Base-by-base conservation (phyloP, 2,329 filamentous ascomycete genomes). In the Aspergillus alliaceus region DNA sequence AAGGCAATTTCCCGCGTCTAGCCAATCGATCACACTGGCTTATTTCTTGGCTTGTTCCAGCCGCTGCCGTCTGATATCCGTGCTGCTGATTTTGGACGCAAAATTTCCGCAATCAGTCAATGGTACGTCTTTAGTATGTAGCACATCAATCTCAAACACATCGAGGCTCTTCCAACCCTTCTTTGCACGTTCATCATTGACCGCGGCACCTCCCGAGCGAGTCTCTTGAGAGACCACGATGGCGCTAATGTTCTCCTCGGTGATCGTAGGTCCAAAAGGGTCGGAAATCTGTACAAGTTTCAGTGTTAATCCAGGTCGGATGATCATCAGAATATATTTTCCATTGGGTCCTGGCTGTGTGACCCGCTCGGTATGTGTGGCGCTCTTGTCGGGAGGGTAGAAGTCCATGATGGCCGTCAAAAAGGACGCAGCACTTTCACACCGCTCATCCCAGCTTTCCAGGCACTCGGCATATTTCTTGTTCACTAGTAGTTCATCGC, bases 161-260 rank as follows among this genome's bases (percentile, higher is more conserved):
- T 91, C 86, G 37, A 99, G 79, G 24, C 80, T 74, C 34, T 80
- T 78, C 92, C 91, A 97, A 2, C 90, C 90, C 59, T 87, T 88
- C 65, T 90, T 89, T 27, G 69, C 77, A 44, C 95, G 84, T 72
- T 88, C 90, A n/a, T 89, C 83, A 70, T 99, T 99, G 64, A 99
- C 91, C 0, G 90, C 90, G 58, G 85, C 80, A 5, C 93, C 95
- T 32, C 95, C 95, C 1, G 86, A 82, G 52, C 90, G 84, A 15
- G 95, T 98, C 79, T 99, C 95, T 12, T 85, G 88, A 6, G 93
- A 97, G 6, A 98, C 87, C 3, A 96, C 88, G 54, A 99, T 81
- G 1, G 88, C 90, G 44, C 89, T 86, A 60, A 98, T 89, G 29
- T 82, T 79, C 71, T 90, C 84, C 56, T 93, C 87, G 0, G 90